These are phyloP conservation scores for Diaporthe destruens DNA, from an alignment of 2,329 filamentous ascomycete genomes.

Conservation along the genomic window DNA sequence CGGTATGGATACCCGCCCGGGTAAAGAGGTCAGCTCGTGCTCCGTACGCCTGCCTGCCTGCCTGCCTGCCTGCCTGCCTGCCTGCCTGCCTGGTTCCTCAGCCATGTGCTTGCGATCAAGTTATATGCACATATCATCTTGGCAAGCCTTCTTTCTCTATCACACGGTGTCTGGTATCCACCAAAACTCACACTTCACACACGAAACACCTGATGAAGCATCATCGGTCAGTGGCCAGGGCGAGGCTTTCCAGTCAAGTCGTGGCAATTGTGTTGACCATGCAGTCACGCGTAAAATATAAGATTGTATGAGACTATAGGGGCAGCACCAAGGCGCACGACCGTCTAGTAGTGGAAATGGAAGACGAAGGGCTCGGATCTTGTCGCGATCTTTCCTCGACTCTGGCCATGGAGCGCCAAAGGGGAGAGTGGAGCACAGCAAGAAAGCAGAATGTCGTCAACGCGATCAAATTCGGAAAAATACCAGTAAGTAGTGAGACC, in stretches of 20 bases:
- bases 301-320: background rate
- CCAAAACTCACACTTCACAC: background rate
- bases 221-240: too few relatives aligned
- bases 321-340: background rate
- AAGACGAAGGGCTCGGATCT: background rate
- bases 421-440: background rate
- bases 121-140: background rate
- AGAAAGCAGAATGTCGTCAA: background rate
- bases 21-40: background rate
- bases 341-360: background rate
- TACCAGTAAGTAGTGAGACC: slow-evolving; percentile 6
- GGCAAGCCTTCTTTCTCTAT: too few relatives aligned
- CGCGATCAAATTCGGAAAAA: slow-evolving; percentile 31
- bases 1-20: background rate
- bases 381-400: background rate
- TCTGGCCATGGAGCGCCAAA: background rate
- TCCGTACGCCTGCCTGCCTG: background rate
- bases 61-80: too few relatives aligned
- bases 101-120: background rate
- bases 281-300: background rate
- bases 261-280: background rate
- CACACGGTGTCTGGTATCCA: background rate
- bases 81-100: background rate
- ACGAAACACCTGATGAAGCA: background rate
- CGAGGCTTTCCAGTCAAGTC: background rate